These are phyloP conservation scores for Beta lomatogona DNA, from an alignment of 179 eudicot species.

Conservation along the genomic window DNA sequence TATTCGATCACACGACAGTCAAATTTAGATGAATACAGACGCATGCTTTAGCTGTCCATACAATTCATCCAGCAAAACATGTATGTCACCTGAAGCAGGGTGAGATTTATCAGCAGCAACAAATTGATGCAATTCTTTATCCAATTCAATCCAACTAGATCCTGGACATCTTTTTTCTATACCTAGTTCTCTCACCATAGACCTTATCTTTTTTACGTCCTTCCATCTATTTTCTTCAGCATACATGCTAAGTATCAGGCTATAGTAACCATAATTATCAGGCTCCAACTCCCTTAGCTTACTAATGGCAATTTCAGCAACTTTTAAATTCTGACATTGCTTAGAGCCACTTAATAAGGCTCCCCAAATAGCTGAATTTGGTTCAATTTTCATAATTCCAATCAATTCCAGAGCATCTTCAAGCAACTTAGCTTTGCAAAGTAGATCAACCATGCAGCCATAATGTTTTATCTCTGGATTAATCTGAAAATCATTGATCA, in stretches of 20 bases:
- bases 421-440: slow-evolving; percentile 64
- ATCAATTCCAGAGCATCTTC: slow-evolving; percentile 59
- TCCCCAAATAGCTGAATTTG: slow-evolving; percentile 80
- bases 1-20: neutral
- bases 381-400: slow-evolving; percentile 50
- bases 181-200: slow-evolving; percentile 53
- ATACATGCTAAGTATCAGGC: slow-evolving; percentile 55
- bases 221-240: slow-evolving; percentile 70
- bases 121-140: slow-evolving; percentile 59
- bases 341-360: slow-evolving; percentile 69
- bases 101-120: slow-evolving; percentile 67
- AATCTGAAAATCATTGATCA: slow-evolving; percentile 50
- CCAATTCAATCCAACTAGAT: slow-evolving; percentile 79
- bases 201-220: slow-evolving; percentile 55
- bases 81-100: slow-evolving; percentile 44
- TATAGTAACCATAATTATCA: slow-evolving; percentile 62
- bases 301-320: slow-evolving; percentile 57
- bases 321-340: slow-evolving; percentile 56
- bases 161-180: slow-evolving; percentile 62
- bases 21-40: neutral
- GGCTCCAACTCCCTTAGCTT: slow-evolving; percentile 63
- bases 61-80: slow-evolving; percentile 40
- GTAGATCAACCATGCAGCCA: slow-evolving; percentile 79
- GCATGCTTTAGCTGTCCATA: slow-evolving; percentile 46
- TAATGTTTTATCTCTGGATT: slow-evolving; percentile 66